Conservation (phyloP, 2,329 filamentous ascomycete genomes). For the Ilyonectria mors-panacis region DNA sequence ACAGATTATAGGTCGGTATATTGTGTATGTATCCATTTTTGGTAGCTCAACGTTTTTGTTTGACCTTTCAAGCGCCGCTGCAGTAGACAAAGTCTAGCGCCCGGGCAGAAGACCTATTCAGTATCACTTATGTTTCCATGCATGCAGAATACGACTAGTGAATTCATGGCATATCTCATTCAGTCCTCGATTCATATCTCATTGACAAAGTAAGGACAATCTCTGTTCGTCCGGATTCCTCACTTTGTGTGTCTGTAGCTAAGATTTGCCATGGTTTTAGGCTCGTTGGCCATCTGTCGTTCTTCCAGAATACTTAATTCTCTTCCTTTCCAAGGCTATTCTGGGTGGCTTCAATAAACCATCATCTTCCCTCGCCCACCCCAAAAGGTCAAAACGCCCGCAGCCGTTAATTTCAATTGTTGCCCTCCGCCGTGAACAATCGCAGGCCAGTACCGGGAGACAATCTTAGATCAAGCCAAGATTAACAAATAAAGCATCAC, state of each 20-base stretch:
- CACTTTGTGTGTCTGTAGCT: not conserved
- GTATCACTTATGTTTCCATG: too few relatives aligned
- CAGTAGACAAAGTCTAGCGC: too few relatives aligned
- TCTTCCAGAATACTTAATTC: slow-evolving; percentile 11
- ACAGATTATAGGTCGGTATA: not conserved
- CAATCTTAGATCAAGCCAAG: not conserved
- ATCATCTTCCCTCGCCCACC: not conserved
- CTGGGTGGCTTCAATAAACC: slow-evolving; percentile 3
- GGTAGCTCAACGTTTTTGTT: too few relatives aligned
- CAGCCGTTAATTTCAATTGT: not conserved
- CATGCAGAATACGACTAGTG: not conserved
- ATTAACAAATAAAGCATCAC: not conserved
- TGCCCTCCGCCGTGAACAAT: not conserved
- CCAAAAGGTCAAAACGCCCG: not conserved
- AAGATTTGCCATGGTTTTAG: not conserved
- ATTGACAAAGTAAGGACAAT: not conserved
- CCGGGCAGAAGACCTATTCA: too few relatives aligned
- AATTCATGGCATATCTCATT: not conserved
- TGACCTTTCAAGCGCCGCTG: too few relatives aligned
- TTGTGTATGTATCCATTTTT: too few relatives aligned
- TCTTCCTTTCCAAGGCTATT: slow-evolving; percentile 1
- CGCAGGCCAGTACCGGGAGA: not conserved
- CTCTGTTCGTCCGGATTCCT: not conserved
- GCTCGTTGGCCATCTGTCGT: not conserved
- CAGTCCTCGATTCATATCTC: not conserved